Evolutionary conservation across 2,329 filamentous ascomycete genomes (phyloP), one percentile per base, ranked within the genome.

Genomic region (Neonectria punicea): DNA sequence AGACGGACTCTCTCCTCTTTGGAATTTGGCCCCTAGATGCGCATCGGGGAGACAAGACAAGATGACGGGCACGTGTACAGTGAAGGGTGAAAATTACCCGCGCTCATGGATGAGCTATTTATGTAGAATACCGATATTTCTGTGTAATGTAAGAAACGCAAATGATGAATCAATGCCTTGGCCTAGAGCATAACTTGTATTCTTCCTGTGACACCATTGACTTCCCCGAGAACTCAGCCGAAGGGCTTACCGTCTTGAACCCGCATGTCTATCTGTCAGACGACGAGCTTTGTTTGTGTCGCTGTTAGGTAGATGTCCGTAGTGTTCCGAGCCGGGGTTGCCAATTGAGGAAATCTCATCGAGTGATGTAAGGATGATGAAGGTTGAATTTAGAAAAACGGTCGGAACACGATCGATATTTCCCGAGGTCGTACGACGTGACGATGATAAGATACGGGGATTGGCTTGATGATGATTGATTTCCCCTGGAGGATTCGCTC

Each of bases 1-100:
- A 75, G 70, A 73, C 51, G 70, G 70, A 70, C 53, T 67, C 71
- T 74, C 74, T 74, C 67, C 68, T 68, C 67, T 68, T 75, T 74
- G 68, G 61, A 70, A 66, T 71, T 69, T 43, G 53, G 39, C 58
- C 63, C 55, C 53, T 66, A 46, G 58, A 47, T 64, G 53, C 43
- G 30, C 46, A 54, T 44, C 28, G 20, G 36, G 25, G 53, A 32
- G 54, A 46, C 66, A 39, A 66, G 54, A 68, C 14, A 61, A 65
- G 66, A 56, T 36, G 47, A 60, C 22, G 61, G 62, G 54, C 62
- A 70, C 59, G 34, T 74, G 66, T 70, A 70, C 57, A 55, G 58
- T 34, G 39, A 67, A 46, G 64, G 61, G 65, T 68, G 58, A 70
- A 59, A 63, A 63, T 71, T 70, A 72, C 68, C 64, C 59, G 43